Evolutionary conservation across 2,329 filamentous ascomycete genomes (phyloP).

Genomic region (Amauroascus niger): DNA sequence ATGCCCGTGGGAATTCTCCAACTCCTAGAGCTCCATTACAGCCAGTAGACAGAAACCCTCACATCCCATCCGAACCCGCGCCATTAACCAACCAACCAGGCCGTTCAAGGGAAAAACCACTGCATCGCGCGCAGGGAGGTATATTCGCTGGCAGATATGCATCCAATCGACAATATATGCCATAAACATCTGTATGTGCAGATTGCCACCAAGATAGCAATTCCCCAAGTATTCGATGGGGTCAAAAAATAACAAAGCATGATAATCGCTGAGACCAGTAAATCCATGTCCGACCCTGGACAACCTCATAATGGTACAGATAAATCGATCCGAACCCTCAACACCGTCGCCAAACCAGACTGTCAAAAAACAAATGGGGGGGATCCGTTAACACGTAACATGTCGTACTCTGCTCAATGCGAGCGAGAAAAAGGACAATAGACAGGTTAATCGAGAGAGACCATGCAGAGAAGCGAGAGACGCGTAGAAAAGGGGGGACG

Average conservation of each 20-base stretch:
- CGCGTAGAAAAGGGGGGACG: neutral
- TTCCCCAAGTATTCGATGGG: neutral
- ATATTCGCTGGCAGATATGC: slow-evolving; percentile 1
- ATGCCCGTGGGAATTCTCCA: slow-evolving; percentile 2
- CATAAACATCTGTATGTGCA: slow-evolving; percentile 7
- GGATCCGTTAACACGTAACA: slow-evolving; percentile 5
- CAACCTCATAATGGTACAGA: slow-evolving; percentile 7
- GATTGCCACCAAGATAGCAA: slow-evolving; percentile 6
- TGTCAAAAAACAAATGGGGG: neutral
- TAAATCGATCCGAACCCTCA: slow-evolving; percentile 1
- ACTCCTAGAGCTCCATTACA: neutral
- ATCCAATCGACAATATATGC: slow-evolving; percentile 1
- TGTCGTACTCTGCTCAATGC: slow-evolving; percentile 1
- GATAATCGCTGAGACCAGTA: neutral
- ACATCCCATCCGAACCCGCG: neutral
- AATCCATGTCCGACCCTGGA: neutral
- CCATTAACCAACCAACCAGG: neutral
- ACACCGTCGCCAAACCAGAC: slow-evolving; percentile 11
- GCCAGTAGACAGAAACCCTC: neutral
- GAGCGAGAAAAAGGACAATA: neutral
- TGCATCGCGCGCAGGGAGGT: neutral
- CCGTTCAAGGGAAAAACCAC: neutral
- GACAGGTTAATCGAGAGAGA: neutral
- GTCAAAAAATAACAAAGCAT: neutral
- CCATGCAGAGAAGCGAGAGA: neutral